Evolutionary conservation across 495 filamentous ascomycete genomes (phyloP).

Genomic region (Podospora sp.): DNA sequence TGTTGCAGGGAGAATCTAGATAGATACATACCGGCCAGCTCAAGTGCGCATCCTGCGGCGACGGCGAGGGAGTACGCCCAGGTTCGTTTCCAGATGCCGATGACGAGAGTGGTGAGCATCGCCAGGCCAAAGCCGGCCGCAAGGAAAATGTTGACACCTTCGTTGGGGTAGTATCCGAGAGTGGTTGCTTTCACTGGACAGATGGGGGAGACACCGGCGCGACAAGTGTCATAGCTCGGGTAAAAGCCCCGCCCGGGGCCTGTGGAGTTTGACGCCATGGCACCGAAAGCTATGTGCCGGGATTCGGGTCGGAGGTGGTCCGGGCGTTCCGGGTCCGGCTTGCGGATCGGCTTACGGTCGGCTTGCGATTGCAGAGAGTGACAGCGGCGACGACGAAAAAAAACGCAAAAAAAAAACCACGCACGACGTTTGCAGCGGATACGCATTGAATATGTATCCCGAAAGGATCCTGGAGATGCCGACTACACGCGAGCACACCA

Average conservation of each 20-base stretch:
- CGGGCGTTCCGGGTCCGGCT: not conserved
- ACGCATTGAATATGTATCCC: not conserved
- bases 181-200: slow-evolving; percentile 65
- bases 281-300: not conserved
- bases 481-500: not conserved
- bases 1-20: not conserved
- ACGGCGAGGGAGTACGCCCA: slow-evolving; percentile 63
- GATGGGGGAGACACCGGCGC: slow-evolving; percentile 40
- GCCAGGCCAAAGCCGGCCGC: slow-evolving; percentile 57
- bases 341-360: not conserved
- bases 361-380: not conserved
- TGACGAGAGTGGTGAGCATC: slow-evolving; percentile 47
- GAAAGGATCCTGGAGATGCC: not conserved
- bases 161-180: slow-evolving; percentile 68
- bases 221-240: slow-evolving; percentile 48
- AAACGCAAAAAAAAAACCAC: not conserved
- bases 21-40: slow-evolving; percentile 38
- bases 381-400: not conserved
- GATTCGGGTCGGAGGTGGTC: not conserved
- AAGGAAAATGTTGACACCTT: slow-evolving; percentile 65
- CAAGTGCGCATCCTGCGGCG: slow-evolving; percentile 47
- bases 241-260: slow-evolving; percentile 20
- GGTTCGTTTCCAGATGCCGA: slow-evolving; percentile 63
- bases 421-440: not conserved
- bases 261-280: slow-evolving; percentile 20